Base-by-base conservation (phyloP, 2,329 filamentous ascomycete species). In the Bipolaris bicolor region DNA sequence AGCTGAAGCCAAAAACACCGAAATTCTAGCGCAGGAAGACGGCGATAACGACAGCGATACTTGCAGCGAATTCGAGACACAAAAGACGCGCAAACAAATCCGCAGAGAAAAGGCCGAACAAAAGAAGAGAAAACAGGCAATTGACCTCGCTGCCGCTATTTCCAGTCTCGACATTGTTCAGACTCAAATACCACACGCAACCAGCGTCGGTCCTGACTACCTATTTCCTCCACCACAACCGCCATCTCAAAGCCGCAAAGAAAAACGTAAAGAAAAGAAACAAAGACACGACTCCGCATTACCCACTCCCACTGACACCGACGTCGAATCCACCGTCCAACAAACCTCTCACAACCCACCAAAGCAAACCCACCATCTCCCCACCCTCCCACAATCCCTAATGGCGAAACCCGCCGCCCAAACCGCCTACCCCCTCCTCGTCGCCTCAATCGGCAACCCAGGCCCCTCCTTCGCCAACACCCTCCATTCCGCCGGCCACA, bases 371-470 rank as follows among this genome's bases (percentile, higher is more conserved):
- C 49, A 48, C 20, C 16, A 24, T 22, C 22, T 18, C 20, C 44
- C 20, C 33, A 39, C 45, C 56, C 45, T 54, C 45, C 49, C 46
- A 41, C 43, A 37, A 9, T n/a, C 44, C 15, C 18, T 43, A 39
- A 60, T 59, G 57, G 51, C 58, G 40, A 72, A 73, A 67, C 64
- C 71, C 6, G 61, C 68, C 33, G 63, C 52, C n/a, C 56, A 60
- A 56, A 65, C 58, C 47, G 65, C 69, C 16, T 65, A 76, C 49
- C 78, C 80, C 37, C 86, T 96, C 66, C 86, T 98, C 55, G 83
- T 98, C 68, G 85, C 92, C 79, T 95, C 91, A 61, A 84, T 99
- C 61, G 95, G 95, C 65, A 98, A 98, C 68, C 92, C 90, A 6
- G 67, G 68, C 55, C 80, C 86, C 2, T 74, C 78, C 20, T 93